Evolutionary conservation across 352 stramenopile species (phyloP).

Genomic region (Phytopythium cucurbitacearum): DNA sequence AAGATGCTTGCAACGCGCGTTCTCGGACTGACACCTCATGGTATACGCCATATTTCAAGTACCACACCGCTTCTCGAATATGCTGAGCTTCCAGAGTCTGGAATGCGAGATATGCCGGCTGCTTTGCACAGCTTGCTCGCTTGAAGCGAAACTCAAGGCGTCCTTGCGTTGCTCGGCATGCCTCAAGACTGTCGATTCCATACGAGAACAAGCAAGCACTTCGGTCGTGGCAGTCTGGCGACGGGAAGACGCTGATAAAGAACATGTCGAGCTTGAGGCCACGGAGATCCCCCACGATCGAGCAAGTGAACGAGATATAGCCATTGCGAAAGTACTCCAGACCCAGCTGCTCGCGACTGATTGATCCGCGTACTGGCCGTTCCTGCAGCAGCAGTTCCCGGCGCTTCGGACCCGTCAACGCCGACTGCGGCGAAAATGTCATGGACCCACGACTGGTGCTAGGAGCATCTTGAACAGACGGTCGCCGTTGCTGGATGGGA

Average conservation of each 20-base stretch:
- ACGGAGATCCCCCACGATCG: conserved; percentile 45
- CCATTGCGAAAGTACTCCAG: conserved; percentile 51
- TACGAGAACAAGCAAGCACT: conserved; percentile 72
- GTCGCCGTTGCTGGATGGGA: conserved; percentile 59
- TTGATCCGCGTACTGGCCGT: conserved; percentile 37
- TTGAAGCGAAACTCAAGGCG: conserved; percentile 54
- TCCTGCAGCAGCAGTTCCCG: conserved; percentile 53
- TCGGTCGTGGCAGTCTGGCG: conserved; percentile 47
- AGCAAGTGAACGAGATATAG: conserved; percentile 52
- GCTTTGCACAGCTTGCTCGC: conserved; percentile 35
- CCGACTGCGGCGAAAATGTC: conserved; percentile 7
- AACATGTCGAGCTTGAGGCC: conserved; percentile 46
- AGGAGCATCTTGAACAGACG: conserved; percentile 3
- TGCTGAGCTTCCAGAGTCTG: conserved; percentile 50
- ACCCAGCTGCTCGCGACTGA: conserved; percentile 38
- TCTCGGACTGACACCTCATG: conserved; percentile 33
- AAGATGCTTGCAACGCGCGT: neutral
- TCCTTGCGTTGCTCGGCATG: conserved; percentile 33
- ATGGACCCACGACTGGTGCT: neutral
- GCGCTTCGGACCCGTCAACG: conserved; percentile 30
- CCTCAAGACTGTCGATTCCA: conserved; percentile 47
- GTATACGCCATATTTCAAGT: conserved; percentile 40
- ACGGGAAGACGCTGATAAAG: conserved; percentile 54
- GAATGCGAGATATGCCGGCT: conserved; percentile 52
- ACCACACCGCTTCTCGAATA: conserved; percentile 68